Percentiles rank a stretch among this genome's conserved stretches.
Conservation (phyloP, 2,329 filamentous ascomycete species). For the Claviceps digitariae region DNA sequence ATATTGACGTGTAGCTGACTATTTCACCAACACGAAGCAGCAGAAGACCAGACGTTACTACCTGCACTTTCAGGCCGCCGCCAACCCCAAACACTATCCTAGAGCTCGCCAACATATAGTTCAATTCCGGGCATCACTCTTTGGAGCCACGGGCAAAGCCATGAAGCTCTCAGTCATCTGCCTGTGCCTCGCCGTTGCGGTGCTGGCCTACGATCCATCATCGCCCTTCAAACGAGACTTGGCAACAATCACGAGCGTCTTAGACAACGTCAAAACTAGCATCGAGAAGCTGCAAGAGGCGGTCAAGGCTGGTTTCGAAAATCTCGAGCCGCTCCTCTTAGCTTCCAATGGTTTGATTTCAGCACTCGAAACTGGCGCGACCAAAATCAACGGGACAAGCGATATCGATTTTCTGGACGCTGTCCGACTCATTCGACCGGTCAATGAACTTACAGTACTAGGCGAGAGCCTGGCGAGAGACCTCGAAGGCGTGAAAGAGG, state of each 20-base stretch:
- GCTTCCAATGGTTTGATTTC: background rate
- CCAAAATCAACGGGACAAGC: background rate
- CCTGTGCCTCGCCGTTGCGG: background rate
- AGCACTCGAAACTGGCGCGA: background rate
- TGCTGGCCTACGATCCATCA: background rate
- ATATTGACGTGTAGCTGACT: background rate
- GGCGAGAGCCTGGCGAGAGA: background rate
- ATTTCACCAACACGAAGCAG: background rate
- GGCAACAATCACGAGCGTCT: background rate
- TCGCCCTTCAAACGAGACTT: background rate
- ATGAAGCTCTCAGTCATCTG: constrained; percentile 9
- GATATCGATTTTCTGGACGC: background rate
- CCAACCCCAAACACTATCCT: background rate
- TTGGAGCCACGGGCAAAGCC: background rate
- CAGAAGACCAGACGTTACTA: background rate
- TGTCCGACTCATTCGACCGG: background rate
- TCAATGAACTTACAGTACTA: background rate
- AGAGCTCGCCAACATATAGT: background rate
- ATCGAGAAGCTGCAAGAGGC: background rate
- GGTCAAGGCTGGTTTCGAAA: background rate
- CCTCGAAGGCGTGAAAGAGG: background rate
- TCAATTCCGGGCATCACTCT: background rate
- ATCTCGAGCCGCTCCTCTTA: background rate
- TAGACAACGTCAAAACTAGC: background rate
- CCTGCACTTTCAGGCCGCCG: too few relatives aligned